Evolutionary conservation across 306 rosid genomes (phyloP).

Genomic region (Glycine tomentella): DNA sequence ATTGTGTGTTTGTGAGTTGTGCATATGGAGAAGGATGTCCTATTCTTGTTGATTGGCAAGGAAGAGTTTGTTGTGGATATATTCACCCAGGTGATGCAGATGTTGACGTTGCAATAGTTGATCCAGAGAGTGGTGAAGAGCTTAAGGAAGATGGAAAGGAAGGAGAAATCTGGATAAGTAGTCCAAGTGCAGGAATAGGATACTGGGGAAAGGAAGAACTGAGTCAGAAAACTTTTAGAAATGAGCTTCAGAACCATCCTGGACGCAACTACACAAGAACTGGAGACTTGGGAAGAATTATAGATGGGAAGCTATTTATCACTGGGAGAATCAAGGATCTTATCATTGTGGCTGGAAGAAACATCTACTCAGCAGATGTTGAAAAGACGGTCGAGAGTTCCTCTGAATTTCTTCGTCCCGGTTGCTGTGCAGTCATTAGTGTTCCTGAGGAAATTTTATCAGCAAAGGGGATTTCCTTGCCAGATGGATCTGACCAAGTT

Average conservation of each 20-base stretch:
- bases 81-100: too few species aligned
- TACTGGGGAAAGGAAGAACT: too few species aligned
- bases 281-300: conserved; percentile 87
- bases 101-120: too few species aligned
- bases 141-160: too few species aligned
- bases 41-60: too few species aligned
- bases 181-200: too few species aligned
- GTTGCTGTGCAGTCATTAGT: conserved; percentile 91
- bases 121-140: too few species aligned
- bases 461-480: conserved; percentile 73
- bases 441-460: conserved; percentile 79
- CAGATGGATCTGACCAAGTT: conserved; percentile 84
- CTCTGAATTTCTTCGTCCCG: conserved; percentile 81
- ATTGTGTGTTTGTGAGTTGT: too few species aligned
- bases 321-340: conserved; percentile 98
- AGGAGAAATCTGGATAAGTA: too few species aligned
- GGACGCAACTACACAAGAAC: conserved; percentile 77
- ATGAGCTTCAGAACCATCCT: conserved; percentile 70
- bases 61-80: too few species aligned
- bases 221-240: conserved; percentile 68
- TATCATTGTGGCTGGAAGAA: conserved; percentile 95
- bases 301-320: conserved; percentile 77
- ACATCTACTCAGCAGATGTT: conserved; percentile 88
- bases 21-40: too few species aligned
- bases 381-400: conserved; percentile 93